phyloP scores from a whole-genome alignment of 176 grass and related monocot species.

The Oryza nivara region DNA sequence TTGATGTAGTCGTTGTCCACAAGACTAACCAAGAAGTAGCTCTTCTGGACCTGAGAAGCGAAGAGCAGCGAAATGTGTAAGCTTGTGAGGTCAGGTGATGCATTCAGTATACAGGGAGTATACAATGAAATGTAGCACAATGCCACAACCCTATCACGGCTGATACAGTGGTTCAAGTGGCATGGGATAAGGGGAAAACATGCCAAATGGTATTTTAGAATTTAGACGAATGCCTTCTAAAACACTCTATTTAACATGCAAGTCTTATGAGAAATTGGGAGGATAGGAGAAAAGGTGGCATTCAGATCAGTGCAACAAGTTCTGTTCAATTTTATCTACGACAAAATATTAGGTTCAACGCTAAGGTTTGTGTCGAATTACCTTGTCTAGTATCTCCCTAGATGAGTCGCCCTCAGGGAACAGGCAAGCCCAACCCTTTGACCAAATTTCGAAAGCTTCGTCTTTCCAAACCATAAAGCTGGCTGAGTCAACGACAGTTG shows the following conservation, averaged over 20 bases:
- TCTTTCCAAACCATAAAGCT: slow-evolving; percentile 96
- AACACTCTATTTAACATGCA: neutral
- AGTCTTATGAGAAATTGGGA: too few species aligned
- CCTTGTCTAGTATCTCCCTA: slow-evolving; percentile 70
- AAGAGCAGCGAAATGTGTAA: slow-evolving; percentile 8
- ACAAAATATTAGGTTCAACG: neutral
- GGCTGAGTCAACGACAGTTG: slow-evolving; percentile 63
- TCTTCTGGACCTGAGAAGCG: slow-evolving; percentile 63
- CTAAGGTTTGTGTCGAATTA: slow-evolving; percentile 28
- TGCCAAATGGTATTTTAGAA: neutral
- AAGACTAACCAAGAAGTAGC: slow-evolving; percentile 70
- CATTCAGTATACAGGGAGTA: neutral
- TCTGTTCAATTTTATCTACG: neutral
- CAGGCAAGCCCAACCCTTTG: slow-evolving; percentile 61
- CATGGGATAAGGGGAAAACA: neutral
- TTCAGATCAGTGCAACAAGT: neutral
- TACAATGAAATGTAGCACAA: neutral
- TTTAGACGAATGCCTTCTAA: neutral
- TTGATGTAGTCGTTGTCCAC: slow-evolving; percentile 85
- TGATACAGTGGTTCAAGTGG: neutral
- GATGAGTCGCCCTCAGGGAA: slow-evolving; percentile 72
- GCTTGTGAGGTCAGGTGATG: neutral
- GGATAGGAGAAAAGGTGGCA: too few species aligned
- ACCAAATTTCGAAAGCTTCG: slow-evolving; percentile 88
- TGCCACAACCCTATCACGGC: neutral